A percentile compares a stretch with the other conserved stretches of the same genome.
phyloP scores from a whole-genome alignment of 2,329 filamentous ascomycete genomes.

The Aspergillus sp. region DNA sequence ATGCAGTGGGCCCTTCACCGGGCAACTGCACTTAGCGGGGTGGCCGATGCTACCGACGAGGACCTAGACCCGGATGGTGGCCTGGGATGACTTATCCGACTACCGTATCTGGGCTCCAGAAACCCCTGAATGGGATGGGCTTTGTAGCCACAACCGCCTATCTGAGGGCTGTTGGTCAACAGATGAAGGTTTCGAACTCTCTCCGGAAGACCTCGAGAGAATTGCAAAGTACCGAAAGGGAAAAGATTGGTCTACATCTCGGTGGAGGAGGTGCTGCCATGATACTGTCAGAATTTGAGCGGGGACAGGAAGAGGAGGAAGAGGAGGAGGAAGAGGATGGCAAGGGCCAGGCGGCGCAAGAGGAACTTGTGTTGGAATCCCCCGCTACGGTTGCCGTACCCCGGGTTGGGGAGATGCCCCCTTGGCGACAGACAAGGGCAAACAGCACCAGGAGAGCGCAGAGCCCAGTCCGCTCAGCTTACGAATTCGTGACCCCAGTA shows the following conservation, averaged over 20 bases:
- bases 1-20: constrained; percentile 2
- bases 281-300: neutral
- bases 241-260: neutral
- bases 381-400: neutral
- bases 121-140: no score
- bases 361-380: neutral
- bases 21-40: neutral
- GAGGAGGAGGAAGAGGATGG: neutral
- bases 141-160: no score
- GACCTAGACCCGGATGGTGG: neutral
- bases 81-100: neutral
- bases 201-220: no score
- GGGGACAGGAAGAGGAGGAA: neutral
- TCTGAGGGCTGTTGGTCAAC: no score
- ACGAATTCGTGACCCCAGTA: neutral
- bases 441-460: neutral
- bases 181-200: no score
- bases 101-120: no score
- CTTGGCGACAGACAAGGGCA: neutral
- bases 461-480: neutral
- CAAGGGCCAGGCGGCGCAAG: no score
- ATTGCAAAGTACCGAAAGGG: no score
- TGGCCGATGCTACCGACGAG: neutral
- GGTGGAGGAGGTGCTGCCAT: neutral
- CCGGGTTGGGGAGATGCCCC: neutral